A percentile compares a stretch with the other conserved stretches of the same genome.
Evolutionary conservation across 441 rosid species (phyloP).

Genomic region (Cnidoscolus chayamansa): DNA sequence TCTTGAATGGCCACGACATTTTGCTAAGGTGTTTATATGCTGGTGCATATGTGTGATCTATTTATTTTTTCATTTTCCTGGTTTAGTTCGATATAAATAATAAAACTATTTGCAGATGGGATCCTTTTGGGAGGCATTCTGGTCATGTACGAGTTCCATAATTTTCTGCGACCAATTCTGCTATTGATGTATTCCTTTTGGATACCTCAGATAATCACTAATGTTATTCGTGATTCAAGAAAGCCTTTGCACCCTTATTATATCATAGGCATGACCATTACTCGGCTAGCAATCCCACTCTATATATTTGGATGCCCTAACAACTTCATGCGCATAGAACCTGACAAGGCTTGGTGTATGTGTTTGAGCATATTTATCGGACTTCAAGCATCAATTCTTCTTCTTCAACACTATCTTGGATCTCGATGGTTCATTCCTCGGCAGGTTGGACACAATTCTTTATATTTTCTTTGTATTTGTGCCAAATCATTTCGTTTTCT

Average conservation of each 20-base stretch:
- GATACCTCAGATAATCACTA: constrained; percentile 89
- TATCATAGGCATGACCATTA: constrained; percentile 79
- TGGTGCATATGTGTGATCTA: neutral
- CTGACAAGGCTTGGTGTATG: constrained; percentile 79
- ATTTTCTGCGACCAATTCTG: constrained; percentile 69
- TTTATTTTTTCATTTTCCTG: neutral
- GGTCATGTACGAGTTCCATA: constrained; percentile 90
- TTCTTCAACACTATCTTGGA: constrained; percentile 93
- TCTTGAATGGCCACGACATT: neutral
- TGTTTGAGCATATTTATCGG: constrained; percentile 60
- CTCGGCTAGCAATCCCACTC: constrained; percentile 81
- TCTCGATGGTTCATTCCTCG: constrained; percentile 95
- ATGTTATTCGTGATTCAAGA: constrained; percentile 83
- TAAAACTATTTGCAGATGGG: constrained; percentile 64
- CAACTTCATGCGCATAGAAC: constrained; percentile 90
- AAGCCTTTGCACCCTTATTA: constrained; percentile 94
- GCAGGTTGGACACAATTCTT: constrained; percentile 51
- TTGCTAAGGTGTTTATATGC: neutral
- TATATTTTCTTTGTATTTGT: constrained; percentile 17
- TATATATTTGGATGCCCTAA: constrained; percentile 92
- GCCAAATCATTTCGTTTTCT: constrained; percentile 1
- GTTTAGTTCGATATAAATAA: constrained; percentile 12
- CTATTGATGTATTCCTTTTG: constrained; percentile 87
- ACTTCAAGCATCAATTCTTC: constrained; percentile 79
- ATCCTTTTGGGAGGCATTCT: constrained; percentile 96